Base-by-base conservation (phyloP, 179 eudicot species). In the Heliamphora pulchella region DNA sequence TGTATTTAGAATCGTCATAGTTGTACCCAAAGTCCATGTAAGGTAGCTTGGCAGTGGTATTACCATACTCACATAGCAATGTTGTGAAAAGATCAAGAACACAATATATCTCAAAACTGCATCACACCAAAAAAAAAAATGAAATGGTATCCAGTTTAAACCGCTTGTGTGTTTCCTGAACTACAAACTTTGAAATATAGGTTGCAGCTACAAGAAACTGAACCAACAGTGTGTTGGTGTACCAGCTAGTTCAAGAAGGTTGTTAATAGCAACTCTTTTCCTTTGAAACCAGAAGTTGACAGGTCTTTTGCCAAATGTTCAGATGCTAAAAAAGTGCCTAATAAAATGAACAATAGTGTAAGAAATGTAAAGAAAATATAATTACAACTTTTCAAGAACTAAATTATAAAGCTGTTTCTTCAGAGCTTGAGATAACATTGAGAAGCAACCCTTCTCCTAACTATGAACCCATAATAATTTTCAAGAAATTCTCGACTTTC, bases 251-350 rank as follows among this genome's bases (percentile, higher is more conserved):
- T 92, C 94, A 58, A 74, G 75, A 58, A 96, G 93, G 71, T 88
- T 89, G 76, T 83, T 78, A 61, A 96, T 81, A 59, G 76, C 76
- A 96, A 80, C 80, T 83, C 82, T 82, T 81, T 91, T 64, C 80
- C 80, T 75, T 66, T 58, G 63, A 48, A 71, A 17, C 89, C 92
- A 50, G 69, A 66, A 75, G 83, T 80, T 5, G 90, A 87, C 80
- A 78, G 78, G n/a, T 81, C 86, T 63, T 75, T 80, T 44, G 78
- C 90, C 58, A 90, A 85, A 77, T 84, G 82, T 85, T 92, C 81
- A 82, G 94, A 94, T 47, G 99, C 97, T 65, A 84, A 71, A 73
- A 88, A 90, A 62, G 94, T 55, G 90, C 96, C 98, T 96, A 82
- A 66, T 17, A 76, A 71, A 69, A 17, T 44, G 83, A 15, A 74